Evolutionary conservation across 164 flowering plant genomes (phyloP).

Genomic region (Vitis rotundifolia): DNA sequence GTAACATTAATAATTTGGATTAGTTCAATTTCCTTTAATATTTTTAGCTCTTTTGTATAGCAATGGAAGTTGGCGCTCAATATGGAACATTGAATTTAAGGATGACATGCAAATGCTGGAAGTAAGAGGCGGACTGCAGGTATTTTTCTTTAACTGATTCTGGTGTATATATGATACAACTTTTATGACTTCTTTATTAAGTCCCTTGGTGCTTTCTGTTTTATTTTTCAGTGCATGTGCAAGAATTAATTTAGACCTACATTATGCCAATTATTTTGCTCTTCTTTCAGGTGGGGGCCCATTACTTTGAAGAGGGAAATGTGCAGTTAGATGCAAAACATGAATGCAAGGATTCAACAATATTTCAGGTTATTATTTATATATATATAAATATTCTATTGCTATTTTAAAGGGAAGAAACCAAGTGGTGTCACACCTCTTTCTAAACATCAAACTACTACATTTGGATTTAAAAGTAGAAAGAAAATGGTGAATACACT

Average conservation of each 20-base stretch:
- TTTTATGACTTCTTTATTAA: too few species aligned
- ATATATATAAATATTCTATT: too few species aligned
- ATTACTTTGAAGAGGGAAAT: conserved; percentile 98
- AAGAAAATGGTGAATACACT: too few species aligned
- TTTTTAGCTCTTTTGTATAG: conserved; percentile 33
- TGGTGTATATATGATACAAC: not conserved
- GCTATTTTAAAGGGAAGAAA: too few species aligned
- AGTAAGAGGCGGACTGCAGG: conserved; percentile 81
- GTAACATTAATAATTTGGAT: too few species aligned
- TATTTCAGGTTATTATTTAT: conserved; percentile 61
- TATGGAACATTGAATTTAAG: conserved; percentile 81
- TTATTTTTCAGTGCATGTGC: not conserved
- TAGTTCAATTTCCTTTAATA: not conserved
- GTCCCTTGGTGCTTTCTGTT: not conserved
- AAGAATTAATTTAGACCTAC: not conserved
- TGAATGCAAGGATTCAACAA: conserved; percentile 82
- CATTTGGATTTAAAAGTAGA: too few species aligned
- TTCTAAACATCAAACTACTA: too few species aligned
- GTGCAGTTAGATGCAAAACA: conserved; percentile 90
- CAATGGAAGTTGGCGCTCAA: conserved; percentile 95
- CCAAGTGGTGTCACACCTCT: too few species aligned
- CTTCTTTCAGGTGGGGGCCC: conserved; percentile 83
- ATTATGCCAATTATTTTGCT: not conserved
- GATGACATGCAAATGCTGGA: conserved; percentile 78
- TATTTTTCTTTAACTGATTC: conserved; percentile 12